Conservation (phyloP, 2,329 filamentous ascomycete genomes). For the Fusarium avenaceum region DNA sequence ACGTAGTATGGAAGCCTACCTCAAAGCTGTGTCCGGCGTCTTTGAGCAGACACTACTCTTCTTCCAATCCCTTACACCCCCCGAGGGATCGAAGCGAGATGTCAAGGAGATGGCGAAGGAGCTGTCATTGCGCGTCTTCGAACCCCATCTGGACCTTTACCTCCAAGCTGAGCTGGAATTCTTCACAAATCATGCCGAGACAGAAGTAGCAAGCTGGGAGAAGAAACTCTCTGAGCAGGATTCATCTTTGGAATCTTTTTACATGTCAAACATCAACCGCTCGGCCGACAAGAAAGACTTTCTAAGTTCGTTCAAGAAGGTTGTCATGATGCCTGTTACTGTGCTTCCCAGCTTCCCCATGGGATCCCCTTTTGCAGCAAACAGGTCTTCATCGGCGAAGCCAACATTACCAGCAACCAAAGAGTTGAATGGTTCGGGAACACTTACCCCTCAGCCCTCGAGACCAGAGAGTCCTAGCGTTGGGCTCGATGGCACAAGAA, state of each 20-base stretch:
- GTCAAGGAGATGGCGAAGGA: conserved; percentile 75
- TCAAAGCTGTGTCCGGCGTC: conserved; percentile 87
- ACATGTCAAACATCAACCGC: conserved; percentile 94
- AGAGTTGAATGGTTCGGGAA: conserved; percentile 48
- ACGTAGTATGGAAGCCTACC: conserved; percentile 79
- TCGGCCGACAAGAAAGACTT: conserved; percentile 98
- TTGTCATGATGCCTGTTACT: conserved; percentile 98
- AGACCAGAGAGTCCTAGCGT: conserved; percentile 65
- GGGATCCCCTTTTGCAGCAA: conserved; percentile 68
- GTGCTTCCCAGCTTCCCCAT: conserved; percentile 80
- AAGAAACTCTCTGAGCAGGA: conserved; percentile 92
- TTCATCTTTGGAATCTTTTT: conserved; percentile 89
- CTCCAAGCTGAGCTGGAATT: conserved; percentile 90
- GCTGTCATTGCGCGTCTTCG: conserved; percentile 81
- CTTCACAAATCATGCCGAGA: conserved; percentile 82
- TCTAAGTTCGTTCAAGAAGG: conserved; percentile 95
- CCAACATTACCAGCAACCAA: conserved; percentile 30
- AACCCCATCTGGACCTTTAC: conserved; percentile 94
- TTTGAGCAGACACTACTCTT: conserved; percentile 90
- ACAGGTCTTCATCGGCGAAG: conserved; percentile 52
- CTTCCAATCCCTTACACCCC: conserved; percentile 76
- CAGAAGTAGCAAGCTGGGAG: conserved; percentile 87
- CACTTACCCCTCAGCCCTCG: conserved; percentile 57
- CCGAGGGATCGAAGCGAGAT: conserved; percentile 71
- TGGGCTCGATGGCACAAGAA: conserved; percentile 56